These are phyloP conservation scores for Boletus semigastroideus DNA, from an alignment of 1,284 basidiomycete species.

Conservation along the genomic window DNA sequence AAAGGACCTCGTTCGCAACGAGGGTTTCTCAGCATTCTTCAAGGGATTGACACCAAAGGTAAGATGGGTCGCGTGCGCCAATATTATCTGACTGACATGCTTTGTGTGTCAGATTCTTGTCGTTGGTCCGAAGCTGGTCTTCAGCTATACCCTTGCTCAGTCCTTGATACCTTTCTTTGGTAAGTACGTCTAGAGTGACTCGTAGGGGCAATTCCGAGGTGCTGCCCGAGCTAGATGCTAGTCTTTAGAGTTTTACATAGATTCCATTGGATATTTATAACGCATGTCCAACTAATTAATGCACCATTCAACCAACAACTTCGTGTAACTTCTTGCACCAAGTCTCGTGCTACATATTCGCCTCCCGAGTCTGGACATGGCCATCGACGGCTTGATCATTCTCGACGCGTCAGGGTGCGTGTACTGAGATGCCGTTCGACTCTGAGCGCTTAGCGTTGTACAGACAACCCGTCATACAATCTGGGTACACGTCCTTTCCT, in stretches of 20 bases:
- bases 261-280: slow-evolving; percentile 8
- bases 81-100: slow-evolving; percentile 2
- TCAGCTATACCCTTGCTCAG: slow-evolving; percentile 97
- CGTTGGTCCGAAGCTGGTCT: slow-evolving; percentile 97
- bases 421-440: neutral
- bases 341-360: neutral
- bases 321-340: neutral
- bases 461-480: slow-evolving; percentile 88
- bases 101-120: slow-evolving; percentile 72
- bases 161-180: slow-evolving; percentile 93
- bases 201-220: too few relatives aligned
- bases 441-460: slow-evolving; percentile 16
- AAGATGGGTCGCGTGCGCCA: slow-evolving; percentile 20
- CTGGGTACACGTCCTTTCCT: slow-evolving; percentile 81
- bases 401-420: slow-evolving; percentile 77
- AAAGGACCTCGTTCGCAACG: slow-evolving; percentile 85
- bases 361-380: slow-evolving; percentile 44
- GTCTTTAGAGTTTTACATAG: slow-evolving; percentile 15
- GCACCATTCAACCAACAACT: slow-evolving; percentile 2
- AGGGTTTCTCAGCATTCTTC: slow-evolving; percentile 89
- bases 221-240: too few relatives aligned
- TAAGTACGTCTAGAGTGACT: slow-evolving; percentile 66
- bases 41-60: slow-evolving; percentile 97
- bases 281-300: slow-evolving; percentile 3
- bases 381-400: slow-evolving; percentile 89